A percentile compares a stretch with the other conserved stretches of the same genome.
Evolutionary conservation across 2,329 filamentous ascomycete species (phyloP).

Genomic region (Monosporascus cannonballus): DNA sequence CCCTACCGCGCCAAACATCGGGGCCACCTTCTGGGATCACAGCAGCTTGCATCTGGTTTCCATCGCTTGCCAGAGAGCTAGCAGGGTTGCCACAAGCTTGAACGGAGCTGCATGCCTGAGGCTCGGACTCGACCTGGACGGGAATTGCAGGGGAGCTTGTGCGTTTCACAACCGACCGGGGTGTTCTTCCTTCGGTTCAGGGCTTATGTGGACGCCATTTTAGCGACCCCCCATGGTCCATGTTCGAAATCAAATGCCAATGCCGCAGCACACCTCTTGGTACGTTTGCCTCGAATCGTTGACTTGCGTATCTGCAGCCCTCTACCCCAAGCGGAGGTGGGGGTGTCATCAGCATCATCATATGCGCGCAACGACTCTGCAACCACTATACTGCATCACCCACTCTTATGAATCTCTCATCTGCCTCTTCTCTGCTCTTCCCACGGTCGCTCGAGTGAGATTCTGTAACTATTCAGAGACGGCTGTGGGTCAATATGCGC

Average conservation of each 20-base stretch:
- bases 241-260: not conserved
- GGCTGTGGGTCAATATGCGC: constrained; percentile 3
- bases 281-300: not conserved
- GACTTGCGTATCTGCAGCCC: not conserved
- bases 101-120: constrained; percentile 6
- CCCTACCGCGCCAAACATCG: constrained; percentile 1
- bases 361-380: not conserved
- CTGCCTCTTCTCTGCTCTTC: not conserved
- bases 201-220: constrained; percentile 19
- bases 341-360: not conserved
- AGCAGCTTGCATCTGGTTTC: constrained; percentile 17
- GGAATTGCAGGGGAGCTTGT: constrained; percentile 42
- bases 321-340: not conserved
- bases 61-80: constrained; percentile 35
- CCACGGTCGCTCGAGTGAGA: not conserved
- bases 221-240: constrained; percentile 13
- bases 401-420: not conserved
- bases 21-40: constrained; percentile 13
- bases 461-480: not conserved
- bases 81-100: constrained; percentile 38
- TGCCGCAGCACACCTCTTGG: not conserved
- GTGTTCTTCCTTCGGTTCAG: constrained; percentile 30
- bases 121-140: constrained; percentile 32
- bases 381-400: not conserved
- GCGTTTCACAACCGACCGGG: constrained; percentile 47